These are phyloP conservation scores for Candida anglica DNA, from an alignment of 805 yeast genomes.

Conservation along the genomic window DNA sequence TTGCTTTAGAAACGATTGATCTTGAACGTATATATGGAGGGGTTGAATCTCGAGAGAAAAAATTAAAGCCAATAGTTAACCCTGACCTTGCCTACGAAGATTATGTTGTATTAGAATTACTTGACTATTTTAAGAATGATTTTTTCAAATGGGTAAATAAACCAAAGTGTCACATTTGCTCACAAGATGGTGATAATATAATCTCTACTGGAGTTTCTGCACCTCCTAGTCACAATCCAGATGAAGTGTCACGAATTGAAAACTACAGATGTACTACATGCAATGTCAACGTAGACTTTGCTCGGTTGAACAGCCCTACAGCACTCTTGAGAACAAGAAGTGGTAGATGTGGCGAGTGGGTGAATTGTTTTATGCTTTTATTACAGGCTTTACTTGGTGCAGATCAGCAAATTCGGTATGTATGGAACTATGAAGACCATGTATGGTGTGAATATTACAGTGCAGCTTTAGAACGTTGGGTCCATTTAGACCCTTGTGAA, in stretches of 20 bases:
- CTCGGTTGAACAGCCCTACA: slow-evolving; percentile 69
- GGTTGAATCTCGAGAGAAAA: slow-evolving; percentile 48
- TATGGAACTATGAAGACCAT: slow-evolving; percentile 92
- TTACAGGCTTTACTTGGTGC: slow-evolving; percentile 57
- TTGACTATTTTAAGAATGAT: slow-evolving; percentile 57
- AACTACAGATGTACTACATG: slow-evolving; percentile 60
- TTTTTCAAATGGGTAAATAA: slow-evolving; percentile 83
- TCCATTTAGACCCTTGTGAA: slow-evolving; percentile 88
- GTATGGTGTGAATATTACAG: slow-evolving; percentile 95
- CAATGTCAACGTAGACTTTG: slow-evolving; percentile 49
- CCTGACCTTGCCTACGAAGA: slow-evolving; percentile 28
- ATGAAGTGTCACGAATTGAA: slow-evolving; percentile 57
- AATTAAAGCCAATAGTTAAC: background rate
- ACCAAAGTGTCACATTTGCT: slow-evolving; percentile 59
- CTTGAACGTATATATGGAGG: slow-evolving; percentile 53
- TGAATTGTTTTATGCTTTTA: slow-evolving; percentile 71
- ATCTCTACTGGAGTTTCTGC: slow-evolving; percentile 28
- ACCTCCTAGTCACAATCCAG: slow-evolving; percentile 33
- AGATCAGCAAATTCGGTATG: slow-evolving; percentile 46
- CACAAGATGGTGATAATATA: slow-evolving; percentile 37
- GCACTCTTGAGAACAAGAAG: slow-evolving; percentile 55
- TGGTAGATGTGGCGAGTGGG: slow-evolving; percentile 98
- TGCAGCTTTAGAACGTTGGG: slow-evolving; percentile 58
- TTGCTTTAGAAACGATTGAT: slow-evolving; percentile 62
- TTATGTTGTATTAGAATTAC: slow-evolving; percentile 26